A percentile compares a stretch with the other conserved stretches of the same genome.
Conservation (phyloP, 768 basidiomycete genomes). For the Clavaria fumosa region DNA sequence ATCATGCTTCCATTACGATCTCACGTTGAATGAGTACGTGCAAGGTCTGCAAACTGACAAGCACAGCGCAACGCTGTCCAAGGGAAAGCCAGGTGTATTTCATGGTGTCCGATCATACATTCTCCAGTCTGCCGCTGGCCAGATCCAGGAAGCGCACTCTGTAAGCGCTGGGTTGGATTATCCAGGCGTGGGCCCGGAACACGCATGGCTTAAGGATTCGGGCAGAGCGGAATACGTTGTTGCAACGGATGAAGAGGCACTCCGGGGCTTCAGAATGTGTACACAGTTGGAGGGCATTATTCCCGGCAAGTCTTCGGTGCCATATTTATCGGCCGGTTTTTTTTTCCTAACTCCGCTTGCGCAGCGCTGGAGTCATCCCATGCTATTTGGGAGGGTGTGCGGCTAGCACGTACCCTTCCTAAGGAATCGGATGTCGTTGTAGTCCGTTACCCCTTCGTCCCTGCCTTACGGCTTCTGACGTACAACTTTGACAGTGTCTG, state of each 20-base stretch:
- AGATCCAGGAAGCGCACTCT: slow-evolving; percentile 95
- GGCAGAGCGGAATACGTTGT: slow-evolving; percentile 86
- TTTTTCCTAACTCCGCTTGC: too few relatives aligned
- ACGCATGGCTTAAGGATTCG: slow-evolving; percentile 92
- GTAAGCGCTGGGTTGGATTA: slow-evolving; percentile 95
- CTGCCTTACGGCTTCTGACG: neutral
- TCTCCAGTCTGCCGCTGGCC: slow-evolving; percentile 75
- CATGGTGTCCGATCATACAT: slow-evolving; percentile 96
- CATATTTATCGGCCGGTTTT: too few relatives aligned
- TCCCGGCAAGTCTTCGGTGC: slow-evolving; percentile 49
- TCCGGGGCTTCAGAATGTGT: slow-evolving; percentile 81
- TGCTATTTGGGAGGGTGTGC: slow-evolving; percentile 86
- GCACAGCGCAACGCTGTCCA: slow-evolving; percentile 88
- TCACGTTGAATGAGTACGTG: neutral
- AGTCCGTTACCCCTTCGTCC: slow-evolving; percentile 27
- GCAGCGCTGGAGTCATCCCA: slow-evolving; percentile 92
- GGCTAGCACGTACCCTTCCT: slow-evolving; percentile 68
- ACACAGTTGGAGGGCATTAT: slow-evolving; percentile 96
- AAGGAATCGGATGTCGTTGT: slow-evolving; percentile 83
- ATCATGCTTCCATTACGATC: neutral
- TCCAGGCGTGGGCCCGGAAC: slow-evolving; percentile 96
- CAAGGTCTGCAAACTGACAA: slow-evolving; percentile 72
- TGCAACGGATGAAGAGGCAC: slow-evolving; percentile 87
- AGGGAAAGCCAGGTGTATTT: slow-evolving; percentile 85
- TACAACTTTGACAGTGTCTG: slow-evolving; percentile 44